Conservation (phyloP, 2,329 filamentous ascomycete genomes). For the Penicillium sp. region DNA sequence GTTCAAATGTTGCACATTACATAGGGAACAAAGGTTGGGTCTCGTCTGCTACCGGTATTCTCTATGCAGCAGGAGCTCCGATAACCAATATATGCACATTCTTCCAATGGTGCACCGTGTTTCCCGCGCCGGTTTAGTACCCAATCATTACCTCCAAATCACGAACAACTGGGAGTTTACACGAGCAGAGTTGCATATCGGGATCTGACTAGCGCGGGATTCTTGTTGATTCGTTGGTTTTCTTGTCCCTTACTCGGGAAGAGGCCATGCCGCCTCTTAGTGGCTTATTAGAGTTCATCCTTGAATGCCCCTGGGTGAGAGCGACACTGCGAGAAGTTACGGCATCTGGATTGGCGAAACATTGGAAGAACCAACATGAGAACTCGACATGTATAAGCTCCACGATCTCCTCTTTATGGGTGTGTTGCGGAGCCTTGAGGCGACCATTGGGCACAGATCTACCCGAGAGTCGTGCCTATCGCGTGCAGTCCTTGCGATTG, state of each 20-base stretch:
- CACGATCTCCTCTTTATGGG: not conserved
- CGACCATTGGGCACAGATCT: not conserved
- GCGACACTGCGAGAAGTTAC: not conserved
- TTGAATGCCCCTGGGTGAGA: not conserved
- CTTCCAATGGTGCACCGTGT: not conserved
- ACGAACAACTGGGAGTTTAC: not conserved
- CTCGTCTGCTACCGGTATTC: not conserved
- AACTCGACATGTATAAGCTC: not conserved
- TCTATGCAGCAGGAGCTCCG: not conserved
- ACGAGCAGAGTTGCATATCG: not conserved
- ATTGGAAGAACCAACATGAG: not conserved
- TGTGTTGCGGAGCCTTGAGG: not conserved
- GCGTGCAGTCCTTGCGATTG: not conserved
- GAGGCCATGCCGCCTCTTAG: not conserved
- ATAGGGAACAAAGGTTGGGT: not conserved
- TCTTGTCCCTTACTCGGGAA: not conserved
- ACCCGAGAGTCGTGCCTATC: not conserved
- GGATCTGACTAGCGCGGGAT: no score
- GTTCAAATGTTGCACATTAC: not conserved
- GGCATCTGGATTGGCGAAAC: not conserved
- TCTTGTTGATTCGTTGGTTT: not conserved
- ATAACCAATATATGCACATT: not conserved
- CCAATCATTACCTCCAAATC: not conserved
- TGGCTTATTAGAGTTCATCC: not conserved
- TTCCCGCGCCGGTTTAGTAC: not conserved